phyloP scores from a whole-genome alignment of 352 stramenopile species.

The Phytophthora rubi region DNA sequence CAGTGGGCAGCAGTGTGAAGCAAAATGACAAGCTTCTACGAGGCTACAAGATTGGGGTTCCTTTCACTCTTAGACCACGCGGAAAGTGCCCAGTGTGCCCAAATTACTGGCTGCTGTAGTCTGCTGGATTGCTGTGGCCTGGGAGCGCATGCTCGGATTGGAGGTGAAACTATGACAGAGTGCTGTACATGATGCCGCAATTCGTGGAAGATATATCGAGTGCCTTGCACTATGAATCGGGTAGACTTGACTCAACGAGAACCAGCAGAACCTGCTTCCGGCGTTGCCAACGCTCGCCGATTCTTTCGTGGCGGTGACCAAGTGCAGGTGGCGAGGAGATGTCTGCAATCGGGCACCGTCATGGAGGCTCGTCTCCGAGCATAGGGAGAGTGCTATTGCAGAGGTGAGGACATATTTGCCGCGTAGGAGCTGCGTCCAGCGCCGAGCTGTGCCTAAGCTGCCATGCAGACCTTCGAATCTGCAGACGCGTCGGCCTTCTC shows the following conservation, averaged over 20 bases:
- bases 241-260: not conserved
- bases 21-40: too few relatives aligned
- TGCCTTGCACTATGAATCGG: not conserved
- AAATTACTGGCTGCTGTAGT: not conserved
- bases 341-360: not conserved
- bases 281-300: not conserved
- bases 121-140: too few relatives aligned
- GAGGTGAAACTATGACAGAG: not conserved
- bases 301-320: constrained; percentile 18
- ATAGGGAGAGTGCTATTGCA: not conserved
- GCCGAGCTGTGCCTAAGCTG: constrained; percentile 24
- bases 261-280: not conserved
- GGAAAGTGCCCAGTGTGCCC: not conserved
- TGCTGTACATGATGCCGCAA: not conserved
- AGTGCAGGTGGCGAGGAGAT: constrained; percentile 7
- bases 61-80: not conserved
- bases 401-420: not conserved
- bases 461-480: constrained; percentile 2
- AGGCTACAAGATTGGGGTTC: too few relatives aligned
- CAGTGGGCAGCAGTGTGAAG: too few relatives aligned
- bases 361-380: constrained; percentile 14
- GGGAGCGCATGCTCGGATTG: not conserved
- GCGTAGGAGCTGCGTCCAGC: constrained; percentile 12
- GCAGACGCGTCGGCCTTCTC: not conserved
- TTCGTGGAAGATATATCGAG: constrained; percentile 1